Evolutionary conservation across 352 stramenopile species (phyloP).

Genomic region (Plasmopara halstedii): DNA sequence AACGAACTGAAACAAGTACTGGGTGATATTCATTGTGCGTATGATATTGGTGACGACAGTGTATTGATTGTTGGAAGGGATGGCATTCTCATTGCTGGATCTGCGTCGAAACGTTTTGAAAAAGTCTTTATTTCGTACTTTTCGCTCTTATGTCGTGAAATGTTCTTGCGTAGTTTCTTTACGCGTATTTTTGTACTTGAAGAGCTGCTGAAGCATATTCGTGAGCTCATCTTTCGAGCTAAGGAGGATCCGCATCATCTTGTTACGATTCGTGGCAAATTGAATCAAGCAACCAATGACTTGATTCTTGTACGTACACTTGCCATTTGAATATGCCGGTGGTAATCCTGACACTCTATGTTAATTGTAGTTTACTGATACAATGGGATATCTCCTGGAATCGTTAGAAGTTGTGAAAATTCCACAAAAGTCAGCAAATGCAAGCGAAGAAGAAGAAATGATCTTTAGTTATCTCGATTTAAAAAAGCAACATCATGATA

Average conservation of each 20-base stretch:
- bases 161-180: conserved; percentile 96
- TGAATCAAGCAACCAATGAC: conserved; percentile 88
- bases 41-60: conserved; percentile 93
- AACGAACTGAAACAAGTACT: conserved; percentile 95
- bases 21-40: conserved; percentile 32
- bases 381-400: conserved; percentile 91
- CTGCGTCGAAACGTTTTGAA: conserved; percentile 90
- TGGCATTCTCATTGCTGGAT: conserved; percentile 89
- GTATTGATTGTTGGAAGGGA: conserved; percentile 91
- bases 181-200: conserved; percentile 92
- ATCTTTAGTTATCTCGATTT: conserved; percentile 92
- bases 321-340: too few species aligned
- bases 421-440: conserved; percentile 31
- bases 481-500: conserved; percentile 77
- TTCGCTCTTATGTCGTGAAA: conserved; percentile 91
- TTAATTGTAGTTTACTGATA: conserved; percentile 83
- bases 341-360: too few species aligned
- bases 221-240: conserved; percentile 82
- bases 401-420: conserved; percentile 86
- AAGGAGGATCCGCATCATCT: conserved; percentile 85
- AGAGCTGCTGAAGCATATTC: conserved; percentile 90
- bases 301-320: conserved; percentile 81
- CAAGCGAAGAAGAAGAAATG: conserved; percentile 47
- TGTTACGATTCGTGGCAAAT: conserved; percentile 68
- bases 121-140: conserved; percentile 92